Percentiles rank a stretch among this genome's conserved stretches.
These are phyloP conservation scores for Daldinia eschscholtzii DNA, from an alignment of 2,329 filamentous ascomycete genomes.

Conservation along the genomic window DNA sequence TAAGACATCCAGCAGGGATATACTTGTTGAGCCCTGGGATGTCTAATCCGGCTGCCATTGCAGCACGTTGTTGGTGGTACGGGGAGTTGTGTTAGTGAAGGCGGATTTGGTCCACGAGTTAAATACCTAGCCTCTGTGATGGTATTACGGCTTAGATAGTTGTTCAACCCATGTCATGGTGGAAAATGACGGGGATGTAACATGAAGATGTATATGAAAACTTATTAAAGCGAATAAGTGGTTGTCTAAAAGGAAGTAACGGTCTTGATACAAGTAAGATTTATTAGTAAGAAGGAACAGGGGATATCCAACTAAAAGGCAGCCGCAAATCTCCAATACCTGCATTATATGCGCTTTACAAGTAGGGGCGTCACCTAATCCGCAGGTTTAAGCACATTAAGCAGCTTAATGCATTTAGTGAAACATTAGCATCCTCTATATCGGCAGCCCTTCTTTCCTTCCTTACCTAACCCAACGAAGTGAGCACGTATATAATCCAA, in stretches of 20 bases:
- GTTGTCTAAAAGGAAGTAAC: not conserved
- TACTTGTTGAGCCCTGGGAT: constrained; percentile 47
- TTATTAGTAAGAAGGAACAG: constrained; percentile 14
- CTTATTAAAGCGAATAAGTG: not conserved
- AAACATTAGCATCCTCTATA: not conserved
- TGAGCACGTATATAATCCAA: not conserved
- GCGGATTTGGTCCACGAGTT: not conserved
- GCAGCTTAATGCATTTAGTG: not conserved
- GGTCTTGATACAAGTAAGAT: constrained; percentile 18
- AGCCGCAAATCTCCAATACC: not conserved
- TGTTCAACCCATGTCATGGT: not conserved
- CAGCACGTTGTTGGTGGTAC: constrained; percentile 2
- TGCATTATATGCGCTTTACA: not conserved
- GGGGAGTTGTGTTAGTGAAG: constrained; percentile 4
- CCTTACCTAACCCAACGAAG: no score
- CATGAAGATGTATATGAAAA: not conserved
- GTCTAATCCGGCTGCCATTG: constrained; percentile 32
- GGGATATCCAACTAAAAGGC: constrained; percentile 1
- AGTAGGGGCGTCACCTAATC: not conserved
- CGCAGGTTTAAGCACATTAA: not conserved
- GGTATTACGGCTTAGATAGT: not conserved
- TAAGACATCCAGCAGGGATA: constrained; percentile 59
- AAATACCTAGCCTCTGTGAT: not conserved
- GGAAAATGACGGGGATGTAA: not conserved
- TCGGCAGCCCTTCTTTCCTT: not conserved